Percentiles rank a stretch among this genome's conserved stretches.
phyloP scores from a whole-genome alignment of 2,329 filamentous ascomycete genomes.

The Colletotrichum filicis region DNA sequence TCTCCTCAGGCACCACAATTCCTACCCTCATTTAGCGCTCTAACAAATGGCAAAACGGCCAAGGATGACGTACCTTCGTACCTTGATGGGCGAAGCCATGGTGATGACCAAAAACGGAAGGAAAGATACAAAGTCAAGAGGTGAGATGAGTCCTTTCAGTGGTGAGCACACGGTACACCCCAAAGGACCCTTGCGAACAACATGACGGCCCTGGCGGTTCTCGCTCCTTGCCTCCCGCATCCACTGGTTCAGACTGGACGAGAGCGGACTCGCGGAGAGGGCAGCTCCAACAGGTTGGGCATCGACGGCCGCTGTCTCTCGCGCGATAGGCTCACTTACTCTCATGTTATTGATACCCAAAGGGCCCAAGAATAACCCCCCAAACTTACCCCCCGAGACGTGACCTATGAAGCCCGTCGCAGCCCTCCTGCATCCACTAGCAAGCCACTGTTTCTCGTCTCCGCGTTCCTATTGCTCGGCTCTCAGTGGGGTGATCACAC shows the following conservation, averaged over 20 bases:
- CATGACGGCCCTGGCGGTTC: neutral
- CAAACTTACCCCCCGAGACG: neutral
- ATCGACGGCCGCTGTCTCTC: constrained; percentile 33
- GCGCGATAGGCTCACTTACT: constrained; percentile 25
- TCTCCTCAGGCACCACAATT: no score
- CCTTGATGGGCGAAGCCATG: constrained; percentile 21
- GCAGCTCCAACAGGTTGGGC: constrained; percentile 36
- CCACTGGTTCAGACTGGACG: constrained; percentile 28
- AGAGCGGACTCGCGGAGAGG: neutral
- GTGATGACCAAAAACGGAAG: constrained; percentile 32
- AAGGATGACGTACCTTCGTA: constrained; percentile 22
- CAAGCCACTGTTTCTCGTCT: constrained; percentile 35
- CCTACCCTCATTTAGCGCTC: no score
- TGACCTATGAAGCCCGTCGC: constrained; percentile 8
- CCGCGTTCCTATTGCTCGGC: constrained; percentile 28
- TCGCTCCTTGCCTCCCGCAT: neutral
- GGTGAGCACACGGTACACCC: constrained; percentile 10
- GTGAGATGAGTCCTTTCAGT: constrained; percentile 16
- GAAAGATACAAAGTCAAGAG: constrained; percentile 26
- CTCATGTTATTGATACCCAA: constrained; percentile 24
- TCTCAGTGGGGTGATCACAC: constrained; percentile 26
- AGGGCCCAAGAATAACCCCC: neutral
- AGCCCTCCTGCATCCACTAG: constrained; percentile 25
- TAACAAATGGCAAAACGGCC: neutral
- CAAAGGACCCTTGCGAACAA: constrained; percentile 20